Conservation (phyloP, 305 asterid species). For the Fraxinus platypoda region DNA sequence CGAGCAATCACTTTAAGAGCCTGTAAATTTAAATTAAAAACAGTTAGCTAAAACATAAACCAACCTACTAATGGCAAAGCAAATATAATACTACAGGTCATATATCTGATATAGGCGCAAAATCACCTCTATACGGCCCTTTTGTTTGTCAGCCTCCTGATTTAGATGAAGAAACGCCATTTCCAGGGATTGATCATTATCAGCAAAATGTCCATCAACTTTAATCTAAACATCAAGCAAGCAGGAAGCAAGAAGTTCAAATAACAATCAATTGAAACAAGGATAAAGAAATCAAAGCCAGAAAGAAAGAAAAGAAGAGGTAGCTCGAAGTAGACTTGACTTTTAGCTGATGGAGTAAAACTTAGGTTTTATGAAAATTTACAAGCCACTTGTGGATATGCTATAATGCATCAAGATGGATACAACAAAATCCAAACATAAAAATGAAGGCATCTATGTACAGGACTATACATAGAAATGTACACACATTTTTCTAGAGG, state of each 20-base stretch:
- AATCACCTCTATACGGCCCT: slow-evolving; percentile 39
- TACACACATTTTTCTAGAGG: background rate
- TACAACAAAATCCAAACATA: background rate
- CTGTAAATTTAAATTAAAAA: slow-evolving; percentile 24
- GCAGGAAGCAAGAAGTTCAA: background rate
- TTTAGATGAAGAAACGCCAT: slow-evolving; percentile 39
- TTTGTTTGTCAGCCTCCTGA: slow-evolving; percentile 36
- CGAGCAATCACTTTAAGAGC: slow-evolving; percentile 43
- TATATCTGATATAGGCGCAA: background rate
- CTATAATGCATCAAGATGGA: background rate
- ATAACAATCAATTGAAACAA: background rate
- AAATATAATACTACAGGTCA: slow-evolving; percentile 3
- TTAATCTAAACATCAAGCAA: slow-evolving; percentile 23
- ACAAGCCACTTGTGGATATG: background rate
- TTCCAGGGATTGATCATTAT: slow-evolving; percentile 39
- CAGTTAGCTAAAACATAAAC: slow-evolving; percentile 14
- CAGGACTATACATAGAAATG: background rate
- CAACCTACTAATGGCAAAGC: slow-evolving; percentile 9
- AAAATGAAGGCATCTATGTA: background rate
- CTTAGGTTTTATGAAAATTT: background rate
- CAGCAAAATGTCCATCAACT: slow-evolving; percentile 26
- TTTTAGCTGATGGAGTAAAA: background rate
- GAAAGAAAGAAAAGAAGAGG: background rate
- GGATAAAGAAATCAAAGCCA: background rate
- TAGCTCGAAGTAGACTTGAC: background rate